Conservation (phyloP, 176 grass and related monocot genomes). For the Eleusine coracana region DNA sequence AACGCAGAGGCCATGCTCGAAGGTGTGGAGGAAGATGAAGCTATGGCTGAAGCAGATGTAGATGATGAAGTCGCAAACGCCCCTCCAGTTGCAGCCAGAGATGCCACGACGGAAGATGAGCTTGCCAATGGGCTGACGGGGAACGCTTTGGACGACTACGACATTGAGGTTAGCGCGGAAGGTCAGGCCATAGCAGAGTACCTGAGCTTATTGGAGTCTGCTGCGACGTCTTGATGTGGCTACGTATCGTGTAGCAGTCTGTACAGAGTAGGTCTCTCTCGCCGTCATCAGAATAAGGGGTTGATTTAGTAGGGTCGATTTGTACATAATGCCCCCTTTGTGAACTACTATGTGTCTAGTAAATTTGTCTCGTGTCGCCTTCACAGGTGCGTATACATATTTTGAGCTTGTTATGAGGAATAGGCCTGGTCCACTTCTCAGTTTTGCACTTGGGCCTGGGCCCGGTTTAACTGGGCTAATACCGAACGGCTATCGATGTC, state of each 20-base stretch:
- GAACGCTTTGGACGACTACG: constrained; percentile 81
- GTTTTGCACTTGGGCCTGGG: background rate
- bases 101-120: constrained; percentile 68
- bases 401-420: background rate
- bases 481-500: background rate
- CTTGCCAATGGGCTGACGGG: constrained; percentile 71
- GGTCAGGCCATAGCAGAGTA: constrained; percentile 85
- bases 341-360: background rate
- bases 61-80: constrained; percentile 29
- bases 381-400: no score
- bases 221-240: constrained; percentile 35
- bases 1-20: constrained; percentile 15
- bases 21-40: constrained; percentile 13
- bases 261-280: background rate
- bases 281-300: background rate
- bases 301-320: constrained; percentile 14
- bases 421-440: background rate
- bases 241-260: background rate
- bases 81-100: constrained; percentile 40
- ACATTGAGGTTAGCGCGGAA: constrained; percentile 78
- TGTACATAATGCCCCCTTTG: constrained; percentile 39
- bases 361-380: no score
- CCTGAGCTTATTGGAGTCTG: constrained; percentile 60
- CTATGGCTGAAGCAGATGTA: constrained; percentile 18
- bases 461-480: background rate